Conservation (phyloP, 257 asterid species). For the Primulina tabacum region DNA sequence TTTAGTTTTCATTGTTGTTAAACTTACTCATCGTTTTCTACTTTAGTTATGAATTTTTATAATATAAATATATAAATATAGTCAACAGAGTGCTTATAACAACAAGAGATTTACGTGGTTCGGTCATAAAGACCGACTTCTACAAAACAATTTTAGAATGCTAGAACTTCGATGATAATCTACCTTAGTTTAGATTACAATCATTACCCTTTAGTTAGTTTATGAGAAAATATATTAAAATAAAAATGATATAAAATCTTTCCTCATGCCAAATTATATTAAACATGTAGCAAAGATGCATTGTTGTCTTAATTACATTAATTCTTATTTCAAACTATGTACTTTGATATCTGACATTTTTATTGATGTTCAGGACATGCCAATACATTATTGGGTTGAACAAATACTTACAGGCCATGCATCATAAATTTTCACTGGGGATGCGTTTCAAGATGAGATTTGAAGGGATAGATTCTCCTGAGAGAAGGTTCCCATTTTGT, state of each 20-base stretch:
- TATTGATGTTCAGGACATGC: slow-evolving; percentile 49
- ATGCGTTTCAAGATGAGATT: slow-evolving; percentile 84
- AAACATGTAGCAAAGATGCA: not conserved
- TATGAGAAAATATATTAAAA: too few species aligned
- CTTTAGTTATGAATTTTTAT: not conserved
- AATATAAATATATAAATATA: too few species aligned
- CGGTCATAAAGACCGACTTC: too few species aligned
- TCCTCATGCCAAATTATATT: not conserved
- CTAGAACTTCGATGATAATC: not conserved
- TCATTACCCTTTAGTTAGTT: not conserved
- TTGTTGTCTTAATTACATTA: not conserved
- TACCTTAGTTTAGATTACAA: not conserved
- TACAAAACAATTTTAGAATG: not conserved
- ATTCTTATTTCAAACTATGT: too few species aligned
- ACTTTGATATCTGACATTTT: not conserved
- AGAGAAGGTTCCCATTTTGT: slow-evolving; percentile 43
- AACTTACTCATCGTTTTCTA: not conserved
- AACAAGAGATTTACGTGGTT: not conserved
- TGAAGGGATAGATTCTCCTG: slow-evolving; percentile 87
- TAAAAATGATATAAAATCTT: too few species aligned
- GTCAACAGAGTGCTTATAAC: not conserved
- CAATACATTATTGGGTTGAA: slow-evolving; percentile 72
- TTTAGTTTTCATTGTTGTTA: not conserved
- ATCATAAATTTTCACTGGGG: slow-evolving; percentile 57
- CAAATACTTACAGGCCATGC: slow-evolving; percentile 60